Conservation (phyloP, 495 filamentous ascomycete species). For the Annulohypoxylon nitens region DNA sequence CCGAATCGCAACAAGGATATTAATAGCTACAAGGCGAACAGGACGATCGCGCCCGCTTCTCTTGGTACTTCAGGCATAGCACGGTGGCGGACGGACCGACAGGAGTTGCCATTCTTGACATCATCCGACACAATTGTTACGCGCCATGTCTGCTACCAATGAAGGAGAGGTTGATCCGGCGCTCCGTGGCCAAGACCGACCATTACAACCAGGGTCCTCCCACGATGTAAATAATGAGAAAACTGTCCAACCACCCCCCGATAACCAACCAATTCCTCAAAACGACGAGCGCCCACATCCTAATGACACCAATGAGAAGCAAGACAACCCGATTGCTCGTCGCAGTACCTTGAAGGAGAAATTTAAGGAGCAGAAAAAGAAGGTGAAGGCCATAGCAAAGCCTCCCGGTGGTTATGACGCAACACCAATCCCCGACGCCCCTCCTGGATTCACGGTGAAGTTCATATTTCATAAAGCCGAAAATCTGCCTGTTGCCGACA, state of each 20-base stretch:
- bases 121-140: conserved; percentile 11
- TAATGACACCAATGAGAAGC: conserved; percentile 40
- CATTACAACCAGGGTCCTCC: conserved; percentile 20
- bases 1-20: conserved; percentile 27
- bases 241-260: conserved; percentile 34
- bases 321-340: conserved; percentile 19
- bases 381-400: conserved; percentile 69
- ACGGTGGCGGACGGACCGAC: conserved; percentile 14
- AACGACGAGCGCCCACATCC: conserved; percentile 18
- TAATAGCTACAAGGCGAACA: conserved; percentile 11
- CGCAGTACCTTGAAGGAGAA: conserved; percentile 56
- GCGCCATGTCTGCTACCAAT: conserved; percentile 24
- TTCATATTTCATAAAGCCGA: conserved; percentile 85
- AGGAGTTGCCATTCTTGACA: conserved; percentile 15
- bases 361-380: conserved; percentile 69
- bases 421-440: conserved; percentile 79
- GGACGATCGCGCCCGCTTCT: conserved; percentile 7
- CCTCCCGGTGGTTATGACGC: conserved; percentile 84
- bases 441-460: conserved; percentile 83
- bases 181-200: conserved; percentile 36
- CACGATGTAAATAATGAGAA: conserved; percentile 39
- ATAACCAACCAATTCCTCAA: conserved; percentile 25
- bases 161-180: conserved; percentile 23
- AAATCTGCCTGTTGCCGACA: conserved; percentile 85
- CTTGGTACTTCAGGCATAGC: conserved; percentile 17